Percentiles rank a stretch among this genome's conserved stretches.
Evolutionary conservation across 345 rosid genomes (phyloP).

Genomic region (Punica granatum): DNA sequence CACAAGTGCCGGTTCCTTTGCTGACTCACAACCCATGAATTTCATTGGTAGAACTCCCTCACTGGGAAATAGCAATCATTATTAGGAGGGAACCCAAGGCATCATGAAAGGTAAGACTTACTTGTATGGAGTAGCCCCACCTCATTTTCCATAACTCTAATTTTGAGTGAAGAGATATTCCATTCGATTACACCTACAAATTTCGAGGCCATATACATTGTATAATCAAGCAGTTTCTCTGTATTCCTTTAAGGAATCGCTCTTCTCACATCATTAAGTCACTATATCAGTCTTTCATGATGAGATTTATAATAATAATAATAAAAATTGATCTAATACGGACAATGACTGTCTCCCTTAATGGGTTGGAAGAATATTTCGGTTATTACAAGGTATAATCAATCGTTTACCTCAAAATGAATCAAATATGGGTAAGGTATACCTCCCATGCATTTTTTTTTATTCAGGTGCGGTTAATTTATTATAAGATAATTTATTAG

Average conservation of each 20-base stretch:
- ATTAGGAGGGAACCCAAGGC: background rate
- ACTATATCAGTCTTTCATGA: too few species aligned
- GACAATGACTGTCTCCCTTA: too few species aligned
- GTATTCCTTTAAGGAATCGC: too few species aligned
- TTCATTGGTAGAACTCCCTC: background rate
- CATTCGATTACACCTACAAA: background rate
- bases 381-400: background rate
- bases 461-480: too few species aligned
- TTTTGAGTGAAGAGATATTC: background rate
- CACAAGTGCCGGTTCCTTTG: background rate
- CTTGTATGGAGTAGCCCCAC: background rate
- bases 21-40: slow-evolving; percentile 4
- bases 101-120: slow-evolving; percentile 2
- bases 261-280: too few species aligned
- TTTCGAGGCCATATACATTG: background rate
- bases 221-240: too few species aligned
- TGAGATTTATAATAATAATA: too few species aligned
- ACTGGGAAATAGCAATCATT: slow-evolving; percentile 1
- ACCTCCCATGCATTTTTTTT: background rate
- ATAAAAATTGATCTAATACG: too few species aligned
- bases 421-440: background rate
- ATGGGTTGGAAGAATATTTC: too few species aligned
- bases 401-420: background rate
- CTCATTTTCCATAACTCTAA: background rate
- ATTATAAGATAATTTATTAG: too few species aligned